phyloP scores from a whole-genome alignment of 2,329 filamentous ascomycete species.

The Aaosphaeria pasadenensis region DNA sequence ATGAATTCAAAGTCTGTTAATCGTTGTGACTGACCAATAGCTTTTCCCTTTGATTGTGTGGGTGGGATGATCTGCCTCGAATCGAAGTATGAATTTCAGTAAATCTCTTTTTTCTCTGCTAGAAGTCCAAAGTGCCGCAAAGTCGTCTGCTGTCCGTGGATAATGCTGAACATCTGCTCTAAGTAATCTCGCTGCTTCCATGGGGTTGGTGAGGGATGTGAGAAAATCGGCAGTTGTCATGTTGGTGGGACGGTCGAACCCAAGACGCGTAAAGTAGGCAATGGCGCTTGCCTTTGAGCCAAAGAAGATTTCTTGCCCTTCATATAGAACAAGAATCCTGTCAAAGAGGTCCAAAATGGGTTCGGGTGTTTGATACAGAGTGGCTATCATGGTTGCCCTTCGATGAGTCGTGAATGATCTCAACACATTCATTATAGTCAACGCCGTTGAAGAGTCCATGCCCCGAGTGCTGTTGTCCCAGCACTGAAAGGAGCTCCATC shows the following conservation, averaged over 20 bases:
- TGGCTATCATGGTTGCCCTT: conserved; percentile 52
- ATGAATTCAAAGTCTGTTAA: neutral
- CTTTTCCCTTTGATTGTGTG: neutral
- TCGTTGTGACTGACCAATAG: neutral
- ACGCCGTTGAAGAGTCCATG: conserved; percentile 39
- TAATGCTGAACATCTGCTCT: conserved; percentile 13
- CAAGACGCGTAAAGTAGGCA: neutral
- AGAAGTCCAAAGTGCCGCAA: conserved; percentile 18
- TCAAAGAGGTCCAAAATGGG: conserved; percentile 53
- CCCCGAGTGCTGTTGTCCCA: conserved; percentile 54
- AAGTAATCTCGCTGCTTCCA: conserved; percentile 37
- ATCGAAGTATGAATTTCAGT: neutral
- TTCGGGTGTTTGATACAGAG: conserved; percentile 54
- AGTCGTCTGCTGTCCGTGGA: conserved; percentile 41
- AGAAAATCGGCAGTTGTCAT: neutral
- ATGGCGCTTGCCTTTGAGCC: neutral
- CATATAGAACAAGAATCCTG: conserved; percentile 42
- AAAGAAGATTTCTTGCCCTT: neutral
- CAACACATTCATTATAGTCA: conserved; percentile 56
- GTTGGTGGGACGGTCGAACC: neutral
- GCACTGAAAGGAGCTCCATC: conserved; percentile 8
- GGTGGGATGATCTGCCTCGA: neutral
- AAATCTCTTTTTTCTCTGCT: neutral
- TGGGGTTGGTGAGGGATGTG: conserved; percentile 57
- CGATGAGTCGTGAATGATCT: conserved; percentile 49